phyloP scores from a whole-genome alignment of 2,329 filamentous ascomycete genomes.

The Cladophialophora psammophila region DNA sequence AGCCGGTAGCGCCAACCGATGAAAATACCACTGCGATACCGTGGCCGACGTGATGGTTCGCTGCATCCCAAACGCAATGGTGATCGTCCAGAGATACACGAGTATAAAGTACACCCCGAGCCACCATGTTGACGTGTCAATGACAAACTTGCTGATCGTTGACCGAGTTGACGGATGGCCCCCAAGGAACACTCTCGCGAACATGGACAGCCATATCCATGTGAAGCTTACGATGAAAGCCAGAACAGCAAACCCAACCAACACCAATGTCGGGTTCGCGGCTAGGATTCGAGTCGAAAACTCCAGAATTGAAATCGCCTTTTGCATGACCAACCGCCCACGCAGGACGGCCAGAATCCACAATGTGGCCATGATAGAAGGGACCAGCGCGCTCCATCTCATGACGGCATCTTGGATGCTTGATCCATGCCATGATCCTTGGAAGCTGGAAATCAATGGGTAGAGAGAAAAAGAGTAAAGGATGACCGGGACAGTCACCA shows the following conservation, averaged over 20 bases:
- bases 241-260: constrained; percentile 82
- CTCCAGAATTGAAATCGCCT: constrained; percentile 87
- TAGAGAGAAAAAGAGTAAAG: constrained; percentile 91
- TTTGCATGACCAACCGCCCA: constrained; percentile 79
- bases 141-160: constrained; percentile 72
- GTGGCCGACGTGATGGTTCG: constrained; percentile 91
- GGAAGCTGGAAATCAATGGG: constrained; percentile 87
- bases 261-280: constrained; percentile 80
- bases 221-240: constrained; percentile 83
- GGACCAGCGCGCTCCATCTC: constrained; percentile 84
- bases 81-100: constrained; percentile 94
- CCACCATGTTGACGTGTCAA: constrained; percentile 92
- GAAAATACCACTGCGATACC: constrained; percentile 99
- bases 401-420: constrained; percentile 87
- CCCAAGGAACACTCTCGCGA: constrained; percentile 92
- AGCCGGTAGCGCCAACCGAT: constrained; percentile 80
- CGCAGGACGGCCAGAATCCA: constrained; percentile 87
- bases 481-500: constrained; percentile 84
- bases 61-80: constrained; percentile 86
- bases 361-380: constrained; percentile 72
- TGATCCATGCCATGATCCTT: constrained; percentile 74
- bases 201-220: constrained; percentile 97
- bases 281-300: constrained; percentile 88
- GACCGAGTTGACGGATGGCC: constrained; percentile 71
- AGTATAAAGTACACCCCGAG: constrained; percentile 89